Evolutionary conservation across 208 protist genomes (phyloP), one percentile per base, ranked within the genome.

Genomic region (Leishmania martiniquensis): DNA sequence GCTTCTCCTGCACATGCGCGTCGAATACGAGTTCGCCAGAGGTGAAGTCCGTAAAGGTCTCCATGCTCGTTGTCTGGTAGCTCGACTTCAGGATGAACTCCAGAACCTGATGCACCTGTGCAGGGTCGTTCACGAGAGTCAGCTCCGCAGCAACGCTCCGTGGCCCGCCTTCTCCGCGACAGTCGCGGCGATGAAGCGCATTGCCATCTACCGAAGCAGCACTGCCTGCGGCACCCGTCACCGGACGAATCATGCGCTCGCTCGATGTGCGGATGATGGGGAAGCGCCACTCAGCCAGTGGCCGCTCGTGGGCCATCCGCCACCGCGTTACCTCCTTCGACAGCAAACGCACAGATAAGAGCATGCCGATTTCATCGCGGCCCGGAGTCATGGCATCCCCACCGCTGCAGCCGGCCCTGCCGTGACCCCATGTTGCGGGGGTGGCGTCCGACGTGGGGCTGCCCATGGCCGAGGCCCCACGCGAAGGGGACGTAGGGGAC

Each of bases 81-180:
- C 87, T 91, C 32, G 84, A 82, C 59, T 89, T 84, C 9, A 88
- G 45, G n/a, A 96, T 92, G 73, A 94, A 94, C n/a, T 90, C 83
- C 47, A 96, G 47, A 52, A 93, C 89, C 10, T 86, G 65, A 9
- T 87, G 87, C 55, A 96, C 88, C 62, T 96, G 85, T n/a, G 49
- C 74, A 15, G 88, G 85, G 68, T 94, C 85, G 74, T 94, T 92
- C 49, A 88, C 84, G 22, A 86, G 81, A 42, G 91, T 82, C 51
- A 89, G 49, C 42, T 78, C 79, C 13, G 71, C 81, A 17, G 74
- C 73, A 1, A 70, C 54, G 49, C 49, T 55, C 49, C 44, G 45
- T 47, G 29, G 6, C 29, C 68, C 47, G 29, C 68, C n/a, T 34
- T 74, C 66, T n/a, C 39, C 17, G 20, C 72, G 55, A 7, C 12